Conservation (phyloP, 345 rosid genomes). For the Eucalyptus decipiens region DNA sequence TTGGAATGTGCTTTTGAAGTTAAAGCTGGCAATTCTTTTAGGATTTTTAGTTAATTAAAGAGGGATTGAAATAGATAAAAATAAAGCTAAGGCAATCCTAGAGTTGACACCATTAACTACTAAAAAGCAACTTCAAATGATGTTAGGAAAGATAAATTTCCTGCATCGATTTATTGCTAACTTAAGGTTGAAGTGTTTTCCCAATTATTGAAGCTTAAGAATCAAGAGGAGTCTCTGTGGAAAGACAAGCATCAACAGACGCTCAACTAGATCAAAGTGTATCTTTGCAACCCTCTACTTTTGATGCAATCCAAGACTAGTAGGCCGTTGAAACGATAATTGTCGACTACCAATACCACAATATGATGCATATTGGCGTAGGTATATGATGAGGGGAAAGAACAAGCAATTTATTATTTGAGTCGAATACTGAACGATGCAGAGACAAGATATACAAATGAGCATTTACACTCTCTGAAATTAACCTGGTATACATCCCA, state of each 20-base stretch:
- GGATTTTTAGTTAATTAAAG: no score
- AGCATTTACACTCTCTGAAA: background rate
- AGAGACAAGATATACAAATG: background rate
- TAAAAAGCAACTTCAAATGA: no score
- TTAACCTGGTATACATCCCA: background rate
- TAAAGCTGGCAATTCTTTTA: no score
- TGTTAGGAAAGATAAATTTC: no score
- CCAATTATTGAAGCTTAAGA: background rate
- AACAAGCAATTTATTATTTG: background rate
- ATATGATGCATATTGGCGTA: background rate
- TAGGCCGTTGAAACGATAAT: background rate
- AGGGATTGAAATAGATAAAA: no score
- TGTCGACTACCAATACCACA: rapidly evolving
- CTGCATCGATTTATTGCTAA: no score
- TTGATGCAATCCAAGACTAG: background rate
- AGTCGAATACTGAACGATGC: rapidly evolving
- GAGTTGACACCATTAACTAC: no score
- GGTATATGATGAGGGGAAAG: background rate
- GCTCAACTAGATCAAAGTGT: background rate
- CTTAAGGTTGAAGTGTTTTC: no score
- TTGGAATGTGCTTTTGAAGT: no score
- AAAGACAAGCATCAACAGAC: background rate
- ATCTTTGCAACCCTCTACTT: background rate
- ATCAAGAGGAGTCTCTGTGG: background rate
- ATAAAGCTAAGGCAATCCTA: no score